Evolutionary conservation across 352 stramenopile species (phyloP).

Genomic region (Globisporangium splendens): DNA sequence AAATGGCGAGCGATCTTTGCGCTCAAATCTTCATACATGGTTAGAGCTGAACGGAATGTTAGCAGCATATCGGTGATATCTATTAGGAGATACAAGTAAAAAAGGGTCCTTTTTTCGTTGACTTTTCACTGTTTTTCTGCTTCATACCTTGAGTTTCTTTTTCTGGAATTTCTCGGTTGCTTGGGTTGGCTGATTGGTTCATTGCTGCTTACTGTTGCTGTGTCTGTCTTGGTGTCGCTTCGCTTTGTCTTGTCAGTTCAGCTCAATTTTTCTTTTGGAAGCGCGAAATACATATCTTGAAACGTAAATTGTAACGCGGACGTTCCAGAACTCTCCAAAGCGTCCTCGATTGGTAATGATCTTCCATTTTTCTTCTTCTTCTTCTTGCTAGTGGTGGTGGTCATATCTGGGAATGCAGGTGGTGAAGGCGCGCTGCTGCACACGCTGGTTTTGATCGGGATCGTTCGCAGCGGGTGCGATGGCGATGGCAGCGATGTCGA

Average conservation of each 20-base stretch:
- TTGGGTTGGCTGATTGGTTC: constrained; percentile 3
- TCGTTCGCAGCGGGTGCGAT: constrained; percentile 14
- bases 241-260: constrained; percentile 12
- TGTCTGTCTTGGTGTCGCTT: constrained; percentile 3
- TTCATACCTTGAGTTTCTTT: constrained; percentile 16
- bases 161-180: no score
- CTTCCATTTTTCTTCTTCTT: constrained; percentile 33
- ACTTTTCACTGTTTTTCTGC: constrained; percentile 18
- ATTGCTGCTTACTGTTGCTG: constrained; percentile 8
- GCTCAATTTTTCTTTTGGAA: constrained; percentile 34
- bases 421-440: constrained; percentile 3
- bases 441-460: constrained; percentile 9
- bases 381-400: constrained; percentile 22
- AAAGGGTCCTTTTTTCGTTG: constrained; percentile 11
- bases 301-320: constrained; percentile 60
- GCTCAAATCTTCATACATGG: not conserved
- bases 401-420: constrained; percentile 4
- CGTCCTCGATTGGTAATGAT: not conserved
- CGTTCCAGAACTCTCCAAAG: not conserved
- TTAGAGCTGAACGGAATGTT: not conserved
- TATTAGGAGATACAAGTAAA: constrained; percentile 11
- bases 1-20: not conserved
- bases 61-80: constrained; percentile 5
- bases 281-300: constrained; percentile 78
- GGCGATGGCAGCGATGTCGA: constrained; percentile 54